Conservation (phyloP, 768 basidiomycete species). For the Boletus rubescentipes region DNA sequence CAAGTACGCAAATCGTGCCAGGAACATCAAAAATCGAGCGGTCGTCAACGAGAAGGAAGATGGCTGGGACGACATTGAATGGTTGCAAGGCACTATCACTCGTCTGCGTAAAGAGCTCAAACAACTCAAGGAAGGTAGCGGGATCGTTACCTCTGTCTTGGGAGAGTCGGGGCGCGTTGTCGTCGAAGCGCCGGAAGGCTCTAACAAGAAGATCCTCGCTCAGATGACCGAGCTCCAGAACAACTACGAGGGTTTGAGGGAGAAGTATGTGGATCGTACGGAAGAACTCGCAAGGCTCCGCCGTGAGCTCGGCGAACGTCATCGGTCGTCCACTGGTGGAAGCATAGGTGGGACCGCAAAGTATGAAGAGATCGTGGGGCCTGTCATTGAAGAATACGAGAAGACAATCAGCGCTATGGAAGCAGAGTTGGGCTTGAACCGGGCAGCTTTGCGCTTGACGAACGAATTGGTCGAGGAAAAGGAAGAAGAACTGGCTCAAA, state of each 20-base stretch:
- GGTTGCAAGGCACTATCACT: slow-evolving; percentile 84
- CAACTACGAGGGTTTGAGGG: slow-evolving; percentile 81
- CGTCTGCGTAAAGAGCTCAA: slow-evolving; percentile 89
- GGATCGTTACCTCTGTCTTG: slow-evolving; percentile 22
- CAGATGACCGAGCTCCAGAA: slow-evolving; percentile 84
- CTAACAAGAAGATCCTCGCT: slow-evolving; percentile 72
- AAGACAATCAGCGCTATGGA: slow-evolving; percentile 95
- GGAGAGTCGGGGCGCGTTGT: slow-evolving; percentile 28
- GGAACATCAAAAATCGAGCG: slow-evolving; percentile 96
- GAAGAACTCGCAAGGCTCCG: slow-evolving; percentile 82
- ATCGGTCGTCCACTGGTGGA: slow-evolving; percentile 57
- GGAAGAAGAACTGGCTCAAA: slow-evolving; percentile 69
- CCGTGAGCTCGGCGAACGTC: slow-evolving; percentile 74
- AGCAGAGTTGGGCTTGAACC: slow-evolving; percentile 83
- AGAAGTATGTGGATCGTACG: slow-evolving; percentile 84
- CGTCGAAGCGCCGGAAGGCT: slow-evolving; percentile 49
- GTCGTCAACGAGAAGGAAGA: slow-evolving; percentile 92
- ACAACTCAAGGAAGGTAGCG: slow-evolving; percentile 66
- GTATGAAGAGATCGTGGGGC: slow-evolving; percentile 93
- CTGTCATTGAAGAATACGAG: slow-evolving; percentile 98
- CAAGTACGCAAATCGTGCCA: slow-evolving; percentile 95
- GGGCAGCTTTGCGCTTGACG: slow-evolving; percentile 84
- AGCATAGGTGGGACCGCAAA: slow-evolving; percentile 67
- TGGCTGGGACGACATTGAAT: slow-evolving; percentile 98
- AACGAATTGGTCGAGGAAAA: slow-evolving; percentile 94